Base-by-base conservation (phyloP, 164 flowering plant genomes). In the Aristolochia californica region DNA sequence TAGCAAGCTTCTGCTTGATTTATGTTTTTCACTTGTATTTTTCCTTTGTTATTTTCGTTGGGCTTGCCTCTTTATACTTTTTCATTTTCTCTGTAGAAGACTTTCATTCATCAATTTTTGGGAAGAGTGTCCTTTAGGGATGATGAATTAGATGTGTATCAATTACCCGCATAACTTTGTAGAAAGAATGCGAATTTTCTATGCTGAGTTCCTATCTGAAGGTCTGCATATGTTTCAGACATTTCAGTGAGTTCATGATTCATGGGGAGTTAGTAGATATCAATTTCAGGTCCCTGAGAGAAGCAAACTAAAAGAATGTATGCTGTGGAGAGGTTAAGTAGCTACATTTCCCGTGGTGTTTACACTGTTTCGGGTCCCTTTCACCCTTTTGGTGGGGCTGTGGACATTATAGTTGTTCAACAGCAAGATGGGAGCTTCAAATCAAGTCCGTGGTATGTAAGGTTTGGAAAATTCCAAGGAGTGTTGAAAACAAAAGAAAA, bases 341-440 rank as follows among this genome's bases (percentile, higher is more conserved):
- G 84, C 73, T 85, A 87, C 62, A 80, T 94, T 27, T 57, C 81
- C 30, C 73, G 71, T 11, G 87, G 95, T 2, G 94, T 93, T 27
- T 74, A 74, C 62, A 83, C 88, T 0, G 89, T 89, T 16, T 81
- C 96, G 5, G 95, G 74, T 2, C 90, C 97, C 1, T 90, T 94
- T 68, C 99, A 85, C 57, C 97, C 96, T 3, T 94, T 90, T 66
- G 96, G 99, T 24, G 99, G 99, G 13, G 96, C 96, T 45, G 91
- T 93, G n/a, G 99, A 94, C 69, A 84, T 90, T 5, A 77, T 94
- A 57, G 97, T 87, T 21, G 99, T 93, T 15, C 74, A 85, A 57
- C 99, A 93, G 63, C 83, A 70, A 59, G 99, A 94, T 68, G 97
- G 97, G 62, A 87, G 82, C 73, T 86, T 89, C 62, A 89, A 83